Base-by-base conservation (phyloP, 78 protist species). In the Chrysochromulina tobinii region DNA sequence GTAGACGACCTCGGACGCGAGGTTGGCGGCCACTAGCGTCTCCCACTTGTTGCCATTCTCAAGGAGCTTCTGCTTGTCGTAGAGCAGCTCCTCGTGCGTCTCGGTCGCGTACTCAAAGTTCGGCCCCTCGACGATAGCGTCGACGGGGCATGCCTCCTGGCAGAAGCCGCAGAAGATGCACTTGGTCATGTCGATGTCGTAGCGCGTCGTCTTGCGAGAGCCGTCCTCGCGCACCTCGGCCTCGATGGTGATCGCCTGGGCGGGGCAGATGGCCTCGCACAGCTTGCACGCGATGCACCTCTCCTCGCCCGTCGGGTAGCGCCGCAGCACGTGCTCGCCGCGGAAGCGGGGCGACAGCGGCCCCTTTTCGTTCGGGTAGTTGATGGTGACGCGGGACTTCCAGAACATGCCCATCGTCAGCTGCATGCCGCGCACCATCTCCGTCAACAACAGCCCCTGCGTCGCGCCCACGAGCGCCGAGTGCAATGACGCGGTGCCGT, bases 41-140 rank as follows among this genome's bases (percentile, higher is more conserved):
- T 97, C 98, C 98, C 98, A 97, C 88, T 93, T 90, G 91, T 96
- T 97, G 81, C 97, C 97, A 93, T 96, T 97, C 9, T 81, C 85
- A n/a, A 97, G 93, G 11, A 97, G 93, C 94, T 96, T 96, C 75
- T 95, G 98, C 94, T 97, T 97, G 94, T 96, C 95, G 92, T 97
- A 97, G 81, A 97, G 94, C 58, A 97, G 89, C 89, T 97, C 98
- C 50, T 94, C 91, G 84, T 95, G 96, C 51, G 98, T 94, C 75
- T 96, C 98, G 27, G 98, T 96, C 21, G 97, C 92, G 87, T 92
- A 97, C 90, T 97, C 98, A 89, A 93, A 96, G 94, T 97, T 97
- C 86, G 98, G 98, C 54, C 98, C 98, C 92, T 97, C 98, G 59
- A 97, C 98, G 84, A 97, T 97, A 73, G 98, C 98, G 61, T 95